A percentile compares a stretch with the other conserved stretches of the same genome.
phyloP scores from a whole-genome alignment of 306 rosid species.

The Vicia sativa region DNA sequence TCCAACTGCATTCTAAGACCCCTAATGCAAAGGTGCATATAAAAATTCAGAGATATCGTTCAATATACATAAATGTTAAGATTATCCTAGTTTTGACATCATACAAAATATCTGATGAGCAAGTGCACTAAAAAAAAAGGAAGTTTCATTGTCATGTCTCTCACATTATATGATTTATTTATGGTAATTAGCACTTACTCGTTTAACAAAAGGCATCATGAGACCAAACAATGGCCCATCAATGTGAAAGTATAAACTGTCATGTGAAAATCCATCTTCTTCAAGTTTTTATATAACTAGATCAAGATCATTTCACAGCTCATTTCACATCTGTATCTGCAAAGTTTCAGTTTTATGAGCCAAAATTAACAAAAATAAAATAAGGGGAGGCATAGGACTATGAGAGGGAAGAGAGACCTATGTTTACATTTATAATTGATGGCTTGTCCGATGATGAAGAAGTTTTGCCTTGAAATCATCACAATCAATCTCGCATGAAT shows the following conservation, averaged over 20 bases:
- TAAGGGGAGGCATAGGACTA: background rate
- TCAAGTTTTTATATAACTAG: constrained; percentile 54
- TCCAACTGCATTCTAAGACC: too few species aligned
- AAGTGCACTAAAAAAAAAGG: too few species aligned
- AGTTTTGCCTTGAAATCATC: constrained; percentile 55
- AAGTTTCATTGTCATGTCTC: too few species aligned
- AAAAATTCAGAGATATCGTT: too few species aligned
- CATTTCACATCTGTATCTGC: constrained; percentile 65
- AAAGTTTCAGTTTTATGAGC: constrained; percentile 18
- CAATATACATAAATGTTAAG: too few species aligned
- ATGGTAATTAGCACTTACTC: too few species aligned
- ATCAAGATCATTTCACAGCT: constrained; percentile 69
- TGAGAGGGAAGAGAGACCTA: constrained; percentile 36
- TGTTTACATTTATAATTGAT: constrained; percentile 60
- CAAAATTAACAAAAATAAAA: constrained; percentile 24
- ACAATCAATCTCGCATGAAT: constrained; percentile 61
- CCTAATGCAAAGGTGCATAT: too few species aligned
- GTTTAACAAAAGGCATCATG: too few species aligned
- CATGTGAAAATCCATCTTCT: constrained; percentile 56
- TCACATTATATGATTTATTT: too few species aligned
- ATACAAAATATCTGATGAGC: too few species aligned
- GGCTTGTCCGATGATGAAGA: constrained; percentile 56
- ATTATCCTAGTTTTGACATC: too few species aligned
- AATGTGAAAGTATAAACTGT: constrained; percentile 57
- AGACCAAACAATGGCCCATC: constrained; percentile 70